Evolutionary conservation across 306 rosid species (phyloP).

Genomic region (Sesbania bispinosa): DNA sequence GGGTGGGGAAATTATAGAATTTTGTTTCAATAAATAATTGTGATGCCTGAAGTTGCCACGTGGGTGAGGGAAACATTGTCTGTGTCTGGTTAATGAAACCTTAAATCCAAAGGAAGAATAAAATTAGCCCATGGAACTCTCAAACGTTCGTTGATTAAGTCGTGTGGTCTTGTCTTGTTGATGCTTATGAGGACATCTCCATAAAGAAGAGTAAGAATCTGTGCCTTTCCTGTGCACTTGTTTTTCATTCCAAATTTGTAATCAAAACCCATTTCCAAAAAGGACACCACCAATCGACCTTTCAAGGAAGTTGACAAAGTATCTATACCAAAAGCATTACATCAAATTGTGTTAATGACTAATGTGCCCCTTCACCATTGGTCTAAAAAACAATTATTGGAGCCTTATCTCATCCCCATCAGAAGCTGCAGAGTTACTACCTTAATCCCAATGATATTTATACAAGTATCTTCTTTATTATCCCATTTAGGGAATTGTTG

Average conservation of each 20-base stretch:
- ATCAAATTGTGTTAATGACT: slow-evolving; percentile 23
- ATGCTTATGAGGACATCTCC: slow-evolving; percentile 27
- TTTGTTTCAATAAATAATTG: neutral
- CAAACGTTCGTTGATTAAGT: slow-evolving; percentile 7
- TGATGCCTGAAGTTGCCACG: neutral
- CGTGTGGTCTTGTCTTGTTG: slow-evolving; percentile 13
- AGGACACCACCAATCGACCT: slow-evolving; percentile 42
- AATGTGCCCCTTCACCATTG: slow-evolving; percentile 30
- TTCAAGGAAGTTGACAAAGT: slow-evolving; percentile 41
- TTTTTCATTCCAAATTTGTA: slow-evolving; percentile 30
- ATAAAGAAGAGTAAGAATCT: slow-evolving; percentile 35
- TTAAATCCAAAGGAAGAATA: slow-evolving; percentile 29
- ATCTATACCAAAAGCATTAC: slow-evolving; percentile 29
- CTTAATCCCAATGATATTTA: too few relatives aligned
- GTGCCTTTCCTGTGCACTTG: slow-evolving; percentile 40
- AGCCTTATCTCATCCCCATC: too few relatives aligned
- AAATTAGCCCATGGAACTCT: slow-evolving; percentile 7
- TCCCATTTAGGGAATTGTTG: too few relatives aligned
- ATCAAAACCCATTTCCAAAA: neutral
- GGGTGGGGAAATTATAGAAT: neutral
- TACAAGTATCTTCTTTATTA: too few relatives aligned
- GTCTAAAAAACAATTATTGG: neutral
- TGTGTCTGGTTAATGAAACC: slow-evolving; percentile 1
- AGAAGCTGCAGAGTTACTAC: too few relatives aligned
- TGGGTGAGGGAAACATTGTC: neutral